A percentile compares a stretch with the other conserved stretches of the same genome.
Evolutionary conservation across 2,329 filamentous ascomycete genomes (phyloP).

Genomic region (Lasiodiplodia sp.): DNA sequence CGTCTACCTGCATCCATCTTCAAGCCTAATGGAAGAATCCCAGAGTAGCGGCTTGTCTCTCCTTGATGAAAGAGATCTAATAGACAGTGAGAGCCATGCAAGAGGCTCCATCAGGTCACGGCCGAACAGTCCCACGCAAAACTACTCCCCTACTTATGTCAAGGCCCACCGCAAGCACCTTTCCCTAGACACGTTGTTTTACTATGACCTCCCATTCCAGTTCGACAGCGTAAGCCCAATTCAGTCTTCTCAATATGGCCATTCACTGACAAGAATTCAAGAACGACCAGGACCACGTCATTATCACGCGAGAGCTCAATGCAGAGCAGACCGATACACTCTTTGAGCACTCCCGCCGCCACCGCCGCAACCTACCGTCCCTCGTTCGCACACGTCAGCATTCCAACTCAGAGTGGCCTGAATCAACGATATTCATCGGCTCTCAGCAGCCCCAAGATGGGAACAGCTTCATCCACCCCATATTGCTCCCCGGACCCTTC

Average conservation of each 20-base stretch:
- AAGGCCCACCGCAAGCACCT: constrained; percentile 22
- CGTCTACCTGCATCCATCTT: constrained; percentile 9
- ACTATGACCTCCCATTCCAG: constrained; percentile 25
- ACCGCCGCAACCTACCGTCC: constrained; percentile 4
- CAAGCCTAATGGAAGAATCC: background rate
- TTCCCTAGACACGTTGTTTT: constrained; percentile 22
- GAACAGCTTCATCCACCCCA: background rate
- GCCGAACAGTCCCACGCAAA: constrained; percentile 2
- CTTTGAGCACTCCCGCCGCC: constrained; percentile 11
- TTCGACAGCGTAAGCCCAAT: constrained; percentile 1
- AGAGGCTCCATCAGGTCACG: constrained; percentile 4
- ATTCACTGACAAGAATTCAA: background rate
- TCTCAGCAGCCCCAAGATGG: background rate
- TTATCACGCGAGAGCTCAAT: constrained; percentile 7
- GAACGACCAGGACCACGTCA: constrained; percentile 15
- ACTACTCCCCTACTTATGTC: background rate
- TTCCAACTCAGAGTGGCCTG: background rate
- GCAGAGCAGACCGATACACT: background rate
- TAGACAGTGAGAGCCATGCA: background rate
- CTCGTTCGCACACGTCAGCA: background rate
- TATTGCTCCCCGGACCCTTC: constrained; percentile 5
- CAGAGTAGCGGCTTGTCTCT: background rate
- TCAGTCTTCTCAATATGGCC: background rate
- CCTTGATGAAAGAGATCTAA: background rate
- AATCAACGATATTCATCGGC: constrained; percentile 1